Percentiles rank a stretch among this genome's conserved stretches.
These are phyloP conservation scores for Cytospora mali DNA, from an alignment of 2,329 filamentous ascomycete genomes.

Conservation along the genomic window DNA sequence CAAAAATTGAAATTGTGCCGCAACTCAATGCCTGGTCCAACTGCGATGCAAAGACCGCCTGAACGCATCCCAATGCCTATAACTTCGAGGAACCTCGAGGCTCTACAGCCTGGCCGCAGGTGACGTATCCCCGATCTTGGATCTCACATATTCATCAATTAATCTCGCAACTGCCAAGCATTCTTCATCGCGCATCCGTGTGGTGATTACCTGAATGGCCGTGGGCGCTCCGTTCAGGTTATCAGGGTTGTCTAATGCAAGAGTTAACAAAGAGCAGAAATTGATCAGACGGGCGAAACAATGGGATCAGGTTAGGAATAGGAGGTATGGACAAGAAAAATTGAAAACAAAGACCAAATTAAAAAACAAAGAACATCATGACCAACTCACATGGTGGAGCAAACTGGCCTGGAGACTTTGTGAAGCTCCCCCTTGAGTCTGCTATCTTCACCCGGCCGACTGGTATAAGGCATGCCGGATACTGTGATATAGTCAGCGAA, in stretches of 20 bases:
- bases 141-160: constrained; percentile 20
- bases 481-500: constrained; percentile 6
- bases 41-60: no score
- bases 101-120: constrained; percentile 4
- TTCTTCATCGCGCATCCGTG: constrained; percentile 29
- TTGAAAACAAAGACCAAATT: no score
- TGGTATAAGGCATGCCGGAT: constrained; percentile 24
- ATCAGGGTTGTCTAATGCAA: constrained; percentile 15
- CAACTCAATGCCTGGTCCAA: no score
- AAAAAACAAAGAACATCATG: not conserved
- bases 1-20: no score
- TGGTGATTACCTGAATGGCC: constrained; percentile 28
- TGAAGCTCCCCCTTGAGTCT: constrained; percentile 10
- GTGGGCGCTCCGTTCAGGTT: constrained; percentile 26
- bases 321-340: no score
- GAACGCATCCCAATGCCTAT: no score
- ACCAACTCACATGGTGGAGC: constrained; percentile 23
- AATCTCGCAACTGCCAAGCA: constrained; percentile 28
- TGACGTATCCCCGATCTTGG: not conserved
- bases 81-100: no score
- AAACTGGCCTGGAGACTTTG: constrained; percentile 11
- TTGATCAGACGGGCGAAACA: not conserved
- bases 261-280: not conserved
- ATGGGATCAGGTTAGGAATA: no score
- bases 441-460: constrained; percentile 10